These are phyloP conservation scores for Pichia kudriavzevii DNA, from an alignment of 1,139 yeast genomes.

Conservation along the genomic window DNA sequence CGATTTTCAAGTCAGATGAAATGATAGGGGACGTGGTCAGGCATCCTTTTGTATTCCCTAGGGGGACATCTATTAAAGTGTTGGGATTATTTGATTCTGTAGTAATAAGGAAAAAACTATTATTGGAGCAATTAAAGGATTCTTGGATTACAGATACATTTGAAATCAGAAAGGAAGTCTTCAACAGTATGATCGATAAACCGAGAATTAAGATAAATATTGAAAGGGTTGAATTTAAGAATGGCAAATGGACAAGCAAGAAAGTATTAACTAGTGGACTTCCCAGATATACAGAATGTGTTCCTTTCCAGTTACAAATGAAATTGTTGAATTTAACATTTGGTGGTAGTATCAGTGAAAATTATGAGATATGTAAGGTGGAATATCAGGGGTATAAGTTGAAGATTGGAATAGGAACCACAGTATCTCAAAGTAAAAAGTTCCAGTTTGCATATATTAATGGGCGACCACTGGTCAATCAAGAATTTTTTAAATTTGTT, in stretches of 20 bases:
- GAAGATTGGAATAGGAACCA: slow-evolving; percentile 29
- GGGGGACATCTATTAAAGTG: slow-evolving; percentile 48
- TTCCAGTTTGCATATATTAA: slow-evolving; percentile 45
- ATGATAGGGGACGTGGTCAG: slow-evolving; percentile 6
- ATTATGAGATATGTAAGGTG: slow-evolving; percentile 20
- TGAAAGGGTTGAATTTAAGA: slow-evolving; percentile 17
- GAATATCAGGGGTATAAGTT: slow-evolving; percentile 16
- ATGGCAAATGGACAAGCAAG: background rate
- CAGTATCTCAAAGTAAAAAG: slow-evolving; percentile 29
- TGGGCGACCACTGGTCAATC: slow-evolving; percentile 29
- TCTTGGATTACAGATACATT: slow-evolving; percentile 27
- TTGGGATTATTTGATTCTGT: slow-evolving; percentile 42
- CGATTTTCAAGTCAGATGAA: slow-evolving; percentile 14
- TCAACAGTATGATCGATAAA: slow-evolving; percentile 30
- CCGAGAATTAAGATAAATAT: slow-evolving; percentile 29
- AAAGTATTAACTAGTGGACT: background rate
- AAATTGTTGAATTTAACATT: slow-evolving; percentile 19
- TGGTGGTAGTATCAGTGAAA: slow-evolving; percentile 17
- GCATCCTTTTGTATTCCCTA: slow-evolving; percentile 1
- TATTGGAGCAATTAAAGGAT: slow-evolving; percentile 16
- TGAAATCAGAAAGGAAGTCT: slow-evolving; percentile 31
- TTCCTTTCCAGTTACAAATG: slow-evolving; percentile 11
- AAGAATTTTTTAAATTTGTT: slow-evolving; percentile 26
- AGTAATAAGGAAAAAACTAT: slow-evolving; percentile 48
- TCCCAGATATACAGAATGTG: background rate